These are phyloP conservation scores for Neohortaea acidophila DNA, from an alignment of 495 filamentous ascomycete species.

Conservation along the genomic window DNA sequence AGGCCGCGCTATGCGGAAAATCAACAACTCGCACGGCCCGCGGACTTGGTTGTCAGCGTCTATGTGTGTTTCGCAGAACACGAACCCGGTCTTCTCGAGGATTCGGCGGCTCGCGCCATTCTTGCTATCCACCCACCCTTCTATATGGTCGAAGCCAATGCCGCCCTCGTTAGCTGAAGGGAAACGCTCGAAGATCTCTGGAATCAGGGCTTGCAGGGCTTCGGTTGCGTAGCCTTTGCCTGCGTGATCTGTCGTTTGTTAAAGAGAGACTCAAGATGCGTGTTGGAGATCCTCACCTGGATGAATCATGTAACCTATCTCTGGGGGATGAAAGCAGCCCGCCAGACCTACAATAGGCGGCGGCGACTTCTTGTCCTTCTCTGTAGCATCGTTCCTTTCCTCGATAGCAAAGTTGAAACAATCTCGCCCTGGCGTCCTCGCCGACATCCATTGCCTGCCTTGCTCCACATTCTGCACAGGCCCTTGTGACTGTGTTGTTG, in stretches of 20 bases:
- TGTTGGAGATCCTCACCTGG: conserved; percentile 4
- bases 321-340: conserved; percentile 5
- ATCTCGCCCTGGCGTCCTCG: conserved; percentile 4
- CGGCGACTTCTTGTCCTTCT: background rate
- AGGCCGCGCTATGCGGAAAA: conserved; percentile 5
- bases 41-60: background rate
- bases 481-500: conserved; percentile 1
- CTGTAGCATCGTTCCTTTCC: background rate
- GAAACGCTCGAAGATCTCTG: conserved; percentile 14
- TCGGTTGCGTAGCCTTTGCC: conserved; percentile 18
- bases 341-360: conserved; percentile 8
- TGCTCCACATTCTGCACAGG: background rate
- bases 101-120: conserved; percentile 9
- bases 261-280: background rate
- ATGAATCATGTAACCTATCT: conserved; percentile 13
- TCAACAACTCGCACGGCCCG: background rate
- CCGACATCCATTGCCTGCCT: conserved; percentile 7
- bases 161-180: conserved; percentile 1
- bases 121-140: conserved; percentile 3
- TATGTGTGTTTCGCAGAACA: conserved; percentile 2
- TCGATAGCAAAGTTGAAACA: conserved; percentile 13
- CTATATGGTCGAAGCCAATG: conserved; percentile 10
- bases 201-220: conserved; percentile 13
- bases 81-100: conserved; percentile 15
- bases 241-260: conserved; percentile 4